phyloP scores from a whole-genome alignment of 108 stramenopile genomes.

The Epipyxis sp. region DNA sequence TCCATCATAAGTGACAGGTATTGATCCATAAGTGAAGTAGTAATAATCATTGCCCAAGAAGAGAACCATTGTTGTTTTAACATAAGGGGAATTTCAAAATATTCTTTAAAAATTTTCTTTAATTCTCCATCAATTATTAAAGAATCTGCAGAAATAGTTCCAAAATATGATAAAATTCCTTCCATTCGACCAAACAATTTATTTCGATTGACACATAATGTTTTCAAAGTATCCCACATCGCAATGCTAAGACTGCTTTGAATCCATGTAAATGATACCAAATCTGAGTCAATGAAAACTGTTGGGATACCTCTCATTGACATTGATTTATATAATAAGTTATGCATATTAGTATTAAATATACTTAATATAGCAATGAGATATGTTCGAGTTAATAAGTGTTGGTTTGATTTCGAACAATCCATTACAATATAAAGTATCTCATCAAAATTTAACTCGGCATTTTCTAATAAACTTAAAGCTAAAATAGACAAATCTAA shows the following conservation, averaged over 20 bases:
- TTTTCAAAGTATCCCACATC: neutral
- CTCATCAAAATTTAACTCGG: too few relatives aligned
- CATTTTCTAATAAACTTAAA: too few relatives aligned
- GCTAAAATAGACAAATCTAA: too few relatives aligned
- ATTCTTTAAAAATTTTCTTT: neutral
- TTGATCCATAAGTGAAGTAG: neutral
- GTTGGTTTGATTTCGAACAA: too few relatives aligned
- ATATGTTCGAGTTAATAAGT: too few relatives aligned
- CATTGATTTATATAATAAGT: too few relatives aligned
- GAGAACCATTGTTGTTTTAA: neutral
- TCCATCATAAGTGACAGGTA: conserved; percentile 1
- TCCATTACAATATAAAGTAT: too few relatives aligned
- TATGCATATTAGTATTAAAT: too few relatives aligned
- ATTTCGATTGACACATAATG: neutral
- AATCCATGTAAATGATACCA: too few relatives aligned
- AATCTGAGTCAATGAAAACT: too few relatives aligned
- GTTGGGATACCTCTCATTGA: too few relatives aligned
- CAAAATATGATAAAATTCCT: neutral
- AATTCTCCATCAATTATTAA: neutral
- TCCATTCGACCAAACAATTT: neutral
- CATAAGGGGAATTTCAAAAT: neutral
- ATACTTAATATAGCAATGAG: too few relatives aligned
- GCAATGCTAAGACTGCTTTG: neutral
- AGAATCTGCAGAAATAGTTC: neutral
- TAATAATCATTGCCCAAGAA: neutral